Percentiles rank a stretch among this genome's conserved stretches.
Conservation (phyloP, 2,329 filamentous ascomycete species). For the Alternaria atra region DNA sequence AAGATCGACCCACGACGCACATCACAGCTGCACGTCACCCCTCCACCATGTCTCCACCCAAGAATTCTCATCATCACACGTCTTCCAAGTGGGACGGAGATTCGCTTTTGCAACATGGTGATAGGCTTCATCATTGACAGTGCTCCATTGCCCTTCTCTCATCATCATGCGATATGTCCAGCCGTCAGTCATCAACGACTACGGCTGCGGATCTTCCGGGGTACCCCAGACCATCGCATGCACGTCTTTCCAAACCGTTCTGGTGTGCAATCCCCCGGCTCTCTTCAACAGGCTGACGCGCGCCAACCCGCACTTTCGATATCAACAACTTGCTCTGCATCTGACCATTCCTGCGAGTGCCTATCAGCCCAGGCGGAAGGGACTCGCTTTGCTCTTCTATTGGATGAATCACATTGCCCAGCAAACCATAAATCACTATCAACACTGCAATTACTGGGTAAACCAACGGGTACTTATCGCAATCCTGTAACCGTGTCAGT, state of each 20-base stretch:
- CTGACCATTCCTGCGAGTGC: background rate
- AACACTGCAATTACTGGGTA: background rate
- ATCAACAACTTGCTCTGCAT: conserved; percentile 1
- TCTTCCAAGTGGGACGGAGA: background rate
- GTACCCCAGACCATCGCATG: conserved; percentile 14
- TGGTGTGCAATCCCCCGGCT: conserved; percentile 8
- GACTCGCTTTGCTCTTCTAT: background rate
- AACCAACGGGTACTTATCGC: background rate
- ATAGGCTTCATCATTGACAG: background rate
- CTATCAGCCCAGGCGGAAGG: background rate
- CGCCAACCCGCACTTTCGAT: conserved; percentile 5
- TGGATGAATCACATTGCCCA: background rate
- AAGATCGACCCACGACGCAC: conserved; percentile 1
- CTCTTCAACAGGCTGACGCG: conserved; percentile 1
- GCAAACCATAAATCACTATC: background rate
- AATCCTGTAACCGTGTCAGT: background rate
- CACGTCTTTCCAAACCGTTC: conserved; percentile 8
- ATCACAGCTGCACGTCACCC: conserved; percentile 6
- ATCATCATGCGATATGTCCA: background rate
- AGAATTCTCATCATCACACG: conserved; percentile 1
- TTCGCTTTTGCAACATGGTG: background rate
- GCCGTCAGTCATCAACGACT: conserved; percentile 3
- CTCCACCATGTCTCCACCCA: background rate
- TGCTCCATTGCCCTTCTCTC: background rate
- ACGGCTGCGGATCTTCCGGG: conserved; percentile 10